These are phyloP conservation scores for Fabrea salina DNA, from an alignment of 169 alveolate species.

Conservation along the genomic window DNA sequence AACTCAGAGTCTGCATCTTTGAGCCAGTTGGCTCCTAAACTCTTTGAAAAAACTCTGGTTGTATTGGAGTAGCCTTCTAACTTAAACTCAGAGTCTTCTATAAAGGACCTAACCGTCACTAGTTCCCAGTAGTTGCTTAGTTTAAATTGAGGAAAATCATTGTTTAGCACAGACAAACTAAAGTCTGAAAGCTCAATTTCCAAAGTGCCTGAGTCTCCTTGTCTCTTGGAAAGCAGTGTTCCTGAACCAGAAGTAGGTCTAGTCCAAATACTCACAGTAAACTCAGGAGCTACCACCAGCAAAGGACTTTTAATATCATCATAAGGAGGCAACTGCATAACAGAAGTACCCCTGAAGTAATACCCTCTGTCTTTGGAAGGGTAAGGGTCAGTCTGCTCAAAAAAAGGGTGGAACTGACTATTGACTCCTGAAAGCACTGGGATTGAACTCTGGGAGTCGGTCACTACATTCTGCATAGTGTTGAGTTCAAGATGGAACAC, in stretches of 20 bases:
- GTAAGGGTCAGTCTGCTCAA: conserved; percentile 13
- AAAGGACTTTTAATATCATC: not conserved
- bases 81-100: too few relatives aligned
- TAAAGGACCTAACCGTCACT: not conserved
- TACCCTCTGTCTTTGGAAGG: conserved; percentile 17
- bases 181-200: not conserved
- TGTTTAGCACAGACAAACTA: not conserved
- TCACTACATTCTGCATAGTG: not conserved
- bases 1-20: not conserved
- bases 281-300: not conserved
- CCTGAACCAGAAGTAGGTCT: not conserved
- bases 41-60: not conserved
- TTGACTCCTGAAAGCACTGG: not conserved
- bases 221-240: not conserved
- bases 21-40: not conserved
- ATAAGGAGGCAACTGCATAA: not conserved
- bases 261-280: not conserved
- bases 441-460: not conserved
- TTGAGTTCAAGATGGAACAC: too few relatives aligned
- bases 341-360: conserved; percentile 14
- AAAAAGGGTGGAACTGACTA: conserved; percentile 13
- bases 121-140: not conserved
- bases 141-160: not conserved
- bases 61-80: too few relatives aligned
- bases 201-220: too few relatives aligned